Conservation (phyloP, 2,329 filamentous ascomycete species). For the Taxawa tesnikishii region DNA sequence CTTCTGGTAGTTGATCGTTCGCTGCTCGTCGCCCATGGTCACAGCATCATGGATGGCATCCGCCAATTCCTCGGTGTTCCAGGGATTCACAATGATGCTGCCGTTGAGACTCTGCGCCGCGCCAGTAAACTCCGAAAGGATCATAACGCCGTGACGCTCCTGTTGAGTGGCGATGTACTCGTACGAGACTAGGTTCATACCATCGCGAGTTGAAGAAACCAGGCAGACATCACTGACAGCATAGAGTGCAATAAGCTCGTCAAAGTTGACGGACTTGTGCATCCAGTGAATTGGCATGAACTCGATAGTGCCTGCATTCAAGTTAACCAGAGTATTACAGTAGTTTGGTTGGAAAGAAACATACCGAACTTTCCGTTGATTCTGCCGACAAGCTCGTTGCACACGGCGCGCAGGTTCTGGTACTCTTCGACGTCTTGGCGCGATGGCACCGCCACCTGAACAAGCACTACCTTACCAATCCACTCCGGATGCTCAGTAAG, state of each 20-base stretch:
- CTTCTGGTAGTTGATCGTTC: conserved; percentile 78
- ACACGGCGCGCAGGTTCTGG: conserved; percentile 85
- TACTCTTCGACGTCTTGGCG: conserved; percentile 96
- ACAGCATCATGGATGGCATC: conserved; percentile 93
- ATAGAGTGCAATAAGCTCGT: conserved; percentile 89
- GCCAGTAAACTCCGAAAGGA: conserved; percentile 92
- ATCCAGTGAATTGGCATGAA: conserved; percentile 99
- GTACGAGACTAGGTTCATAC: conserved; percentile 97
- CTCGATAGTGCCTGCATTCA: conserved; percentile 61
- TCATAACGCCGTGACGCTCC: conserved; percentile 82
- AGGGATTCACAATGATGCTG: conserved; percentile 89
- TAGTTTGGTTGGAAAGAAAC: conserved; percentile 9
- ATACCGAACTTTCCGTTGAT: conserved; percentile 89
- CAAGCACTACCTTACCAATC: conserved; percentile 93
- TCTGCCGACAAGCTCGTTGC: conserved; percentile 90
- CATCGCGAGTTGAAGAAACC: conserved; percentile 89
- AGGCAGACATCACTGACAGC: conserved; percentile 85
- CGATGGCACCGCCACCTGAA: conserved; percentile 91
- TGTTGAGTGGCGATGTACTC: conserved; percentile 95
- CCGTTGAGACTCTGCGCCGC: conserved; percentile 91
- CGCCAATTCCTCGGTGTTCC: conserved; percentile 94
- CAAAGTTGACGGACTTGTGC: conserved; percentile 89
- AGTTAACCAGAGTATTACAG: conserved; percentile 8
- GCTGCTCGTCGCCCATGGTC: conserved; percentile 84
- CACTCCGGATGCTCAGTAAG: conserved; percentile 93